phyloP scores from a whole-genome alignment of 768 basidiomycete species.

The Saitozyma podzolica region DNA sequence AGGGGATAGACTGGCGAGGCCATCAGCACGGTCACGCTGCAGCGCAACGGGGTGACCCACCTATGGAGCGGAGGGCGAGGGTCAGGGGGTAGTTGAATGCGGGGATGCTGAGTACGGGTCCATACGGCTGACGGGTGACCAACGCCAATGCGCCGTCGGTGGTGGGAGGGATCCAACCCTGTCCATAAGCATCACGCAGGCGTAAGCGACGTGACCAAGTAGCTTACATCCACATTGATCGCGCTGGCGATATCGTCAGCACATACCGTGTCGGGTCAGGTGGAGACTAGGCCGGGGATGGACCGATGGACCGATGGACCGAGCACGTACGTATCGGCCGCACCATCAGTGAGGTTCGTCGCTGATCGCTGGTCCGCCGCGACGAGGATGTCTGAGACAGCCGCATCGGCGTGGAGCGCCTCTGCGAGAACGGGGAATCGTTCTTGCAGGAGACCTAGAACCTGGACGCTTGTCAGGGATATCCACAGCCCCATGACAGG shows the following conservation, averaged over 20 bases:
- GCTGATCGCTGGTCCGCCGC: constrained; percentile 21
- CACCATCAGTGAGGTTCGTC: constrained; percentile 23
- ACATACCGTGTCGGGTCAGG: background rate
- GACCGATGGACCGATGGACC: constrained; percentile 9
- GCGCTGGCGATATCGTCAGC: background rate
- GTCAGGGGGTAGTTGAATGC: constrained; percentile 43
- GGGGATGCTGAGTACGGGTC: constrained; percentile 40
- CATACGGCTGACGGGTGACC: constrained; percentile 39
- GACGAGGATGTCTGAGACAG: constrained; percentile 22
- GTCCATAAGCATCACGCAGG: background rate
- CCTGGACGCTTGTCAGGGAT: constrained; percentile 9
- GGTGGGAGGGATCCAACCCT: constrained; percentile 38
- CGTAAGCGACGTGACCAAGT: background rate
- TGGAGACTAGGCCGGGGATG: constrained; percentile 18
- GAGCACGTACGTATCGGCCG: constrained; percentile 22
- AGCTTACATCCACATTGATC: background rate
- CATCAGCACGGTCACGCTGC: constrained; percentile 1
- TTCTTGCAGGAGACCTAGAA: constrained; percentile 20
- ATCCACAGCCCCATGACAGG: background rate
- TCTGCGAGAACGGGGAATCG: constrained; percentile 14
- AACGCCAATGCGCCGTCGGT: constrained; percentile 27
- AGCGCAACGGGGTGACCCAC: constrained; percentile 13
- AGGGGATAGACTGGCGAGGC: constrained; percentile 47
- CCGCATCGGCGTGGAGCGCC: constrained; percentile 23
- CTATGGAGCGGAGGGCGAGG: constrained; percentile 33